Conservation (phyloP, 106 monocot genomes). For the Ottelia alismoides region DNA sequence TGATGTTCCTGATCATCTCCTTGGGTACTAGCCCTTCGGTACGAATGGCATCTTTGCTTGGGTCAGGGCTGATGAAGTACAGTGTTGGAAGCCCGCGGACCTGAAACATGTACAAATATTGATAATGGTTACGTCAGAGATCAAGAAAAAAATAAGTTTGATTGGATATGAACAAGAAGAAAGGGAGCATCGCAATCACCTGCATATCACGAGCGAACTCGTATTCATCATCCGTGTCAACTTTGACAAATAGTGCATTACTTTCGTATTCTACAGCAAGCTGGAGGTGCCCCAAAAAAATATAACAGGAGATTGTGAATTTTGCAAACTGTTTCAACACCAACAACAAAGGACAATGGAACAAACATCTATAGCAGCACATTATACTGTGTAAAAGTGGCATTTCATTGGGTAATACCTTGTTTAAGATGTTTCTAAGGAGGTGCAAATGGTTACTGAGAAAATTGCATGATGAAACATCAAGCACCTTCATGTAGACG, state of each 20-base stretch:
- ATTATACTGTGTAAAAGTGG: no score
- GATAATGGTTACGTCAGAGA: not conserved
- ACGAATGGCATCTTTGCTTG: constrained; percentile 66
- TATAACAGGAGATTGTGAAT: not conserved
- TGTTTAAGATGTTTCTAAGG: no score
- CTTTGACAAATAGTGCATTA: constrained; percentile 70
- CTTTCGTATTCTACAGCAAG: constrained; percentile 76
- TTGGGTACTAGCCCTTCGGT: constrained; percentile 76
- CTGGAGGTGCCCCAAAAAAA: no score
- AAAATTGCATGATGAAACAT: no score
- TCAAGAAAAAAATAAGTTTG: not conserved
- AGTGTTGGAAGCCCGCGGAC: constrained; percentile 76
- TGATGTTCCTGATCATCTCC: constrained; percentile 74
- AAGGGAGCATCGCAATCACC: constrained; percentile 6
- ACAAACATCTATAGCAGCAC: no score
- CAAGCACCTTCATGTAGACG: no score
- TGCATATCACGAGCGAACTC: constrained; percentile 76
- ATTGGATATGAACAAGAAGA: not conserved
- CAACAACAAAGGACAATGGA: no score
- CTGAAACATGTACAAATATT: constrained; percentile 12
- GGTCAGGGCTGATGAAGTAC: constrained; percentile 84
- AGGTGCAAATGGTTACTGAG: no score
- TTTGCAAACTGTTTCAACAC: not conserved
- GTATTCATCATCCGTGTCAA: constrained; percentile 93
- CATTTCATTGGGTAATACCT: no score